Evolutionary conservation across 2,329 filamentous ascomycete species (phyloP).

Genomic region (Trichoderma guizhouense): DNA sequence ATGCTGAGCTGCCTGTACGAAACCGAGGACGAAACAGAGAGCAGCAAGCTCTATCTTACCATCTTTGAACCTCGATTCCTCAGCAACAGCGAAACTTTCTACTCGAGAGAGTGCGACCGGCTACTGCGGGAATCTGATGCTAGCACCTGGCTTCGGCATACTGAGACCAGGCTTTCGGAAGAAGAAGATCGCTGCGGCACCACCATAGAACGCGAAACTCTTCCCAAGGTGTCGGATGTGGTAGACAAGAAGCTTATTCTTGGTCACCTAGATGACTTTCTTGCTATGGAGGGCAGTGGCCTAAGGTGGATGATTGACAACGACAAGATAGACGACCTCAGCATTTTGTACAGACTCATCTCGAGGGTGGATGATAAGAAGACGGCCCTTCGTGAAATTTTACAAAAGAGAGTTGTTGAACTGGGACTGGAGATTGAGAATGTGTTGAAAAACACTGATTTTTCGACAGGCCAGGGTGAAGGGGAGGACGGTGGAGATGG

Average conservation of each 20-base stretch:
- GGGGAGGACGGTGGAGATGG: slow-evolving; percentile 48
- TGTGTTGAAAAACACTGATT: slow-evolving; percentile 53
- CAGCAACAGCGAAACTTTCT: slow-evolving; percentile 67
- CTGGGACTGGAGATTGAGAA: slow-evolving; percentile 82
- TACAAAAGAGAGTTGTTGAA: slow-evolving; percentile 73
- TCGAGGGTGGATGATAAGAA: slow-evolving; percentile 74
- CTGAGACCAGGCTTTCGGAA: slow-evolving; percentile 70
- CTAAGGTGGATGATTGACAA: slow-evolving; percentile 89
- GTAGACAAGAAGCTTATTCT: slow-evolving; percentile 79
- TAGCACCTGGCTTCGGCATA: slow-evolving; percentile 74
- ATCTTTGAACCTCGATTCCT: slow-evolving; percentile 80
- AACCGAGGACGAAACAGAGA: slow-evolving; percentile 70
- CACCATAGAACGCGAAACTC: slow-evolving; percentile 70
- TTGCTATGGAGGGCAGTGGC: slow-evolving; percentile 80
- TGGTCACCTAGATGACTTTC: slow-evolving; percentile 73
- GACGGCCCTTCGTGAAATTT: slow-evolving; percentile 61
- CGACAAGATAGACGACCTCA: slow-evolving; percentile 72
- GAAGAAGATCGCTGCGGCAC: slow-evolving; percentile 81
- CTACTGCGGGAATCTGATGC: slow-evolving; percentile 77
- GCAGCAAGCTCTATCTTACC: slow-evolving; percentile 77
- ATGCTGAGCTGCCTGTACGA: slow-evolving; percentile 92
- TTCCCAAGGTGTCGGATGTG: slow-evolving; percentile 69
- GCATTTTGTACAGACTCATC: slow-evolving; percentile 78
- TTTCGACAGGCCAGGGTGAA: slow-evolving; percentile 41
- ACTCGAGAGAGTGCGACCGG: slow-evolving; percentile 68